A percentile compares a stretch with the other conserved stretches of the same genome.
Conservation (phyloP, 208 protist species). For the Tritrichomonas foetus region DNA sequence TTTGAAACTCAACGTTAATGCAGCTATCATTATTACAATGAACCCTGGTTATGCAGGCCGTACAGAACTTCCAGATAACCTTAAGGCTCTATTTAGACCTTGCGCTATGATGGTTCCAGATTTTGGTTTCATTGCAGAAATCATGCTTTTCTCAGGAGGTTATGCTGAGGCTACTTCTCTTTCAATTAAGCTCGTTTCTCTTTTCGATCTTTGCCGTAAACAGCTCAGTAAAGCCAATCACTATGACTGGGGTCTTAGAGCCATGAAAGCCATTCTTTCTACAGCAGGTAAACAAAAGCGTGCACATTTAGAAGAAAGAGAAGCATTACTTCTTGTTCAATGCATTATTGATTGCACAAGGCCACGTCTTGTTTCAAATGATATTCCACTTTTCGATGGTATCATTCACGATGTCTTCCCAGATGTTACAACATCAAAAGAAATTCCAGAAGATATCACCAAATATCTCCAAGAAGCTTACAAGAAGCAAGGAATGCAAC, state of each 20-base stretch:
- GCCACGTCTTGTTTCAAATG: conserved; percentile 88
- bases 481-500: conserved; percentile 61
- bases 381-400: conserved; percentile 83
- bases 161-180: conserved; percentile 82
- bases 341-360: conserved; percentile 88
- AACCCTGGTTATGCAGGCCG: conserved; percentile 93
- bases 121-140: conserved; percentile 89
- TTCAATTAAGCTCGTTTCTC: conserved; percentile 83
- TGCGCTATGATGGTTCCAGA: conserved; percentile 76
- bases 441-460: conserved; percentile 65
- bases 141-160: conserved; percentile 90
- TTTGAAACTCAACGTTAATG: conserved; percentile 79
- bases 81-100: conserved; percentile 60
- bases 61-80: conserved; percentile 69
- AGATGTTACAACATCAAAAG: conserved; percentile 68
- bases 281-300: conserved; percentile 81
- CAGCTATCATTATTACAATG: conserved; percentile 94
- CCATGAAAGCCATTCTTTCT: conserved; percentile 82
- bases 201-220: conserved; percentile 87
- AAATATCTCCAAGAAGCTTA: conserved; percentile 55
- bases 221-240: conserved; percentile 93
- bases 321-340: conserved; percentile 80
- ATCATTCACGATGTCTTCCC: conserved; percentile 92
- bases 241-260: conserved; percentile 94
- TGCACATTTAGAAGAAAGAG: background rate